These are phyloP conservation scores for Auriculariales sp. DNA, from an alignment of 768 basidiomycete species.

Conservation along the genomic window DNA sequence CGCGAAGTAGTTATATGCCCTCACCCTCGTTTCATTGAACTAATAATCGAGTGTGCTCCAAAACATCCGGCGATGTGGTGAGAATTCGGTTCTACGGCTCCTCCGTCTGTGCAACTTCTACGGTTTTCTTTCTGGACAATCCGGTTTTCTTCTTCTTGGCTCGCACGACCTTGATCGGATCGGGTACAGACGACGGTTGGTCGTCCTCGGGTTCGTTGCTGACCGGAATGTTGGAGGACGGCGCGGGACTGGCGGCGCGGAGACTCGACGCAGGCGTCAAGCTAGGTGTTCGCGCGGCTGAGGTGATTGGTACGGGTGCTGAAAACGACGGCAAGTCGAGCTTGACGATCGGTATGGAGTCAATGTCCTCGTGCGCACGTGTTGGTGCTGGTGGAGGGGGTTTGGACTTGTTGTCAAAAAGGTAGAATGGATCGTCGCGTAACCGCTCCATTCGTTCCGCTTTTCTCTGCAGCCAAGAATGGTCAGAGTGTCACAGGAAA, in stretches of 20 bases:
- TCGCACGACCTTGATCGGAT: slow-evolving; percentile 63
- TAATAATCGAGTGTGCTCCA: too few species aligned
- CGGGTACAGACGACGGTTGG: slow-evolving; percentile 34
- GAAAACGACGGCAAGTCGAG: slow-evolving; percentile 30
- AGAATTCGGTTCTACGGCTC: too few species aligned
- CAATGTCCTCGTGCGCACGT: slow-evolving; percentile 43
- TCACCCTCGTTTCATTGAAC: too few species aligned
- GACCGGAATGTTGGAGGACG: too few species aligned
- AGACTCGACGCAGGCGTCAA: slow-evolving; percentile 5
- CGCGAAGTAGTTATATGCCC: too few species aligned
- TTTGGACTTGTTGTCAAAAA: slow-evolving; percentile 45
- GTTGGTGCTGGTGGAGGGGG: slow-evolving; percentile 11
- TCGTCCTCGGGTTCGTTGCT: slow-evolving; percentile 45
- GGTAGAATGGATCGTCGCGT: slow-evolving; percentile 85
- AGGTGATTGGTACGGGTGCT: background rate
- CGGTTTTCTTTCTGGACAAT: slow-evolving; percentile 56
- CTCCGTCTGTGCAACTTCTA: slow-evolving; percentile 13
- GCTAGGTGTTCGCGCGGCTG: slow-evolving; percentile 1
- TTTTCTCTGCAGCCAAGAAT: slow-evolving; percentile 35
- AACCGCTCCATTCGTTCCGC: slow-evolving; percentile 62
- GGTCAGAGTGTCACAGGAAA: background rate
- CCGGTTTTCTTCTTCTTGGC: slow-evolving; percentile 44
- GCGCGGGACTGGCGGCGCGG: background rate
- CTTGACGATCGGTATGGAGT: slow-evolving; percentile 81
- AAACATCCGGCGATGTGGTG: too few species aligned